Conservation (phyloP, 805 yeast species). For the Spathaspora girioi region DNA sequence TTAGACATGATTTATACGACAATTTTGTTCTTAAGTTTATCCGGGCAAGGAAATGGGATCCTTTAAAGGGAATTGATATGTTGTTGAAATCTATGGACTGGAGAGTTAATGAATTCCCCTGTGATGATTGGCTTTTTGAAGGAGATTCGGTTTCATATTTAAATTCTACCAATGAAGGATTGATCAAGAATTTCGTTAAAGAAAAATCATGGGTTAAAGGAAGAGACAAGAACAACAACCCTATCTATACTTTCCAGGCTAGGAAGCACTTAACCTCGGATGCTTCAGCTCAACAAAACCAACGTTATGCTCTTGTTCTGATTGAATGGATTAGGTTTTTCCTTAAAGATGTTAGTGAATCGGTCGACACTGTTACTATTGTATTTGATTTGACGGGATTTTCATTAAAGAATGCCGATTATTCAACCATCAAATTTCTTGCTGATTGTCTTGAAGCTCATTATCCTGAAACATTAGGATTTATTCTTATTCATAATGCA, state of each 20-base stretch:
- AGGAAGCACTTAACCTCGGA: conserved; percentile 59
- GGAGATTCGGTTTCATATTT: conserved; percentile 69
- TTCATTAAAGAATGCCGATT: conserved; percentile 90
- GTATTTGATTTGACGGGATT: conserved; percentile 86
- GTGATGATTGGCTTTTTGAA: conserved; percentile 57
- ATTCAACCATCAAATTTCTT: conserved; percentile 84
- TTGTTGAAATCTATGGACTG: conserved; percentile 69
- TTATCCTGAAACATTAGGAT: conserved; percentile 91
- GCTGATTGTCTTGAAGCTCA: conserved; percentile 91
- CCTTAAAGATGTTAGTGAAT: conserved; percentile 53
- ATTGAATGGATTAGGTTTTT: conserved; percentile 83
- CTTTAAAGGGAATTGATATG: conserved; percentile 67
- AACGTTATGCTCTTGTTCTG: conserved; percentile 66
- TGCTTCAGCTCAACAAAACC: conserved; percentile 61
- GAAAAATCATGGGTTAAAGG: conserved; percentile 79
- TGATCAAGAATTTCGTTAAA: conserved; percentile 52
- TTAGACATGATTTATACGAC: conserved; percentile 78
- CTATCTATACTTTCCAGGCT: conserved; percentile 79
- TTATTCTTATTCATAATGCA: conserved; percentile 82
- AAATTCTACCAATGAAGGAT: conserved; percentile 37
- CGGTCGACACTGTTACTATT: conserved; percentile 61
- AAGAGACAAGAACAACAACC: conserved; percentile 66
- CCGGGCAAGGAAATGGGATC: conserved; percentile 84
- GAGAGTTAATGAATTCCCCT: conserved; percentile 61
- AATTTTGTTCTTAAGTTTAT: conserved; percentile 69